These are phyloP conservation scores for Chrysophaeum taylorii DNA, from an alignment of 352 stramenopile genomes.

Conservation along the genomic window DNA sequence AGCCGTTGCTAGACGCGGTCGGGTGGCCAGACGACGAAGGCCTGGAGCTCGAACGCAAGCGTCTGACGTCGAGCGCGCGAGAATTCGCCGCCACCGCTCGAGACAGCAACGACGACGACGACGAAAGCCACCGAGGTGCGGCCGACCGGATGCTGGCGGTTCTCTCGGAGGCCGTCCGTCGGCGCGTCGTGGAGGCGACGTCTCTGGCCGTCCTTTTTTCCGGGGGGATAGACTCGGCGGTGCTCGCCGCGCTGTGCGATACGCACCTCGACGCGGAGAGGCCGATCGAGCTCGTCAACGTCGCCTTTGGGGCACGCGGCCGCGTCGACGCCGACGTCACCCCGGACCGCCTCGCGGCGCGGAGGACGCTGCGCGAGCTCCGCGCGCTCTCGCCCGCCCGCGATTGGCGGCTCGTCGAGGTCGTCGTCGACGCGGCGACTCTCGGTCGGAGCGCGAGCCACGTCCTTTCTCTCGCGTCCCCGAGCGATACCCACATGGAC, in stretches of 20 bases:
- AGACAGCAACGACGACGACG: not conserved
- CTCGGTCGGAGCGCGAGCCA: constrained; percentile 52
- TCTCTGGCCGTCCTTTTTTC: constrained; percentile 84
- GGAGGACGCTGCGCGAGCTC: constrained; percentile 66
- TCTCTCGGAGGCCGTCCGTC: constrained; percentile 62
- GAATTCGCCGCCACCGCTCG: not conserved
- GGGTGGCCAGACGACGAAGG: too few relatives aligned
- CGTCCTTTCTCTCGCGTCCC: constrained; percentile 62
- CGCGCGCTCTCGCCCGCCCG: constrained; percentile 43
- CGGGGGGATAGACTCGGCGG: constrained; percentile 85
- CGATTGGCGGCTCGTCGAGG: constrained; percentile 62
- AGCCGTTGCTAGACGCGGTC: not conserved
- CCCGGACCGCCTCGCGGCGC: constrained; percentile 75
- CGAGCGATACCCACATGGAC: constrained; percentile 85
- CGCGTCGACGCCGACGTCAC: not conserved
- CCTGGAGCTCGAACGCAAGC: too few relatives aligned
- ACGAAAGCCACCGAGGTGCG: not conserved
- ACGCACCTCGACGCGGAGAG: constrained; percentile 48
- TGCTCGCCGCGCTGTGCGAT: constrained; percentile 77
- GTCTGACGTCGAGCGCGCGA: too few relatives aligned
- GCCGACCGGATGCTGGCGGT: constrained; percentile 46
- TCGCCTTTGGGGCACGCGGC: constrained; percentile 69
- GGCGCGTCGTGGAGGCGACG: constrained; percentile 49
- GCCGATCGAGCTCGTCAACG: constrained; percentile 81
- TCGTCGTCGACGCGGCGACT: constrained; percentile 62